Evolutionary conservation across 768 basidiomycete species (phyloP), one percentile per base, ranked within the genome.

Genomic region (Mycena polygramma): DNA sequence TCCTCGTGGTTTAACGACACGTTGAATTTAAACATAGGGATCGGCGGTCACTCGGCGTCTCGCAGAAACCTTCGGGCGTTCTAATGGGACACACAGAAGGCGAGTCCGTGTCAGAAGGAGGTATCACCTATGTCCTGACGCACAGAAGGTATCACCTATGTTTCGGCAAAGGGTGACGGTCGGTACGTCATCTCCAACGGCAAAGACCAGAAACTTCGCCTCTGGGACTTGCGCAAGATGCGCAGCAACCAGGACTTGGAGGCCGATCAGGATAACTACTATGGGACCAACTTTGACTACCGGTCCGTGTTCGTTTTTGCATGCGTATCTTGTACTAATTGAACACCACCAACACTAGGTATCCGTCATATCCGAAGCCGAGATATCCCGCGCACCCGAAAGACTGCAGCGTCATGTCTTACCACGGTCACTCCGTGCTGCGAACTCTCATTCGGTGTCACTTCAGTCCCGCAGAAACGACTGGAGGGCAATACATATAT

Each of bases 161-260:
- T 98, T 17, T 93, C 95, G 41, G 92, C 97, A 1, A 98, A 98
- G 75, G 97, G 97, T 7, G 97, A 99, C 76, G 97, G 97, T 11
- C 91, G 97, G 68, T 98, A 98, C 78, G 84, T 97, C 54, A 91
- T 99, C 53, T 96, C 95, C 20, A 99, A 99, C 76, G 96, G 96
- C 45, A 99, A 99, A 81, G 97, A 99, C 77, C 97, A 99, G 75
- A 89, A 94, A 1, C 83, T 96, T 58, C 90, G 96, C 9, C 81
- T 98, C 26, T 98, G 97, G 94, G 97, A 99, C 81, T 83, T 98
- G 53, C 90, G 97, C 57, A 96, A 92, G 81, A 98, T 99, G 97
- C 86, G 91, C 49, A 91, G 85, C 69, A 92, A 87, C 75, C 78
- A 83, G 20, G 91, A 96, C 51, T 91, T 89, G 73, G 91, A 94